Evolutionary conservation across 2,329 filamentous ascomycete genomes (phyloP).

Genomic region (Aspergillus pseudonomiae): DNA sequence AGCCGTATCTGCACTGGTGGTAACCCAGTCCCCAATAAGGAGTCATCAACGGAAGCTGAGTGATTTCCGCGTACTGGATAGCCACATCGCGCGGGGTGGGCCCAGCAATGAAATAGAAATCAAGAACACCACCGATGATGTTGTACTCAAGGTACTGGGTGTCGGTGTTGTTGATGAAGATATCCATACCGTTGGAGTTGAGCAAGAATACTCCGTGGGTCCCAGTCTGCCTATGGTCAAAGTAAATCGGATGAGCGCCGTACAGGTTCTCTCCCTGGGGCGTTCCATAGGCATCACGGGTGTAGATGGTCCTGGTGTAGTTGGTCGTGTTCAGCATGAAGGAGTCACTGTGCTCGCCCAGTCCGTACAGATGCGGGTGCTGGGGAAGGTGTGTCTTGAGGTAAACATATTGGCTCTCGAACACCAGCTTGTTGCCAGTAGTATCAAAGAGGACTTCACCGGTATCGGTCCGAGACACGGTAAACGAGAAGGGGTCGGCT

Average conservation of each 20-base stretch:
- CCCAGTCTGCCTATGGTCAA: constrained; percentile 63
- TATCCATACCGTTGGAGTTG: constrained; percentile 76
- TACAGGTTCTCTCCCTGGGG: constrained; percentile 61
- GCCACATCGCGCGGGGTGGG: constrained; percentile 61
- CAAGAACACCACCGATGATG: constrained; percentile 73
- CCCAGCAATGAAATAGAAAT: constrained; percentile 69
- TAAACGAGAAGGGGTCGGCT: constrained; percentile 23
- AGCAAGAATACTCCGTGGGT: constrained; percentile 70
- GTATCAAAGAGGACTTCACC: constrained; percentile 62
- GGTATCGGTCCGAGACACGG: constrained; percentile 42
- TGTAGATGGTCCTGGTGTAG: neutral
- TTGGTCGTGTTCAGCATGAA: constrained; percentile 40
- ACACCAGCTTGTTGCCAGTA: constrained; percentile 64
- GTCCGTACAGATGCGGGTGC: constrained; percentile 72
- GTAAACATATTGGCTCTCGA: constrained; percentile 73
- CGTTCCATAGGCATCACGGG: neutral
- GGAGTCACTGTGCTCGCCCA: constrained; percentile 75
- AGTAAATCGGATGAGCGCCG: constrained; percentile 72
- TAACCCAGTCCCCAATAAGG: constrained; percentile 66
- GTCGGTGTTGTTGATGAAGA: constrained; percentile 65
- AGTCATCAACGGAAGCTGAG: constrained; percentile 61
- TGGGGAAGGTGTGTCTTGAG: constrained; percentile 67
- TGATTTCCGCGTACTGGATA: constrained; percentile 61
- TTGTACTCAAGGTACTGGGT: constrained; percentile 69
- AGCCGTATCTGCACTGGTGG: constrained; percentile 67